phyloP scores from a whole-genome alignment of 2,329 filamentous ascomycete genomes.

The Pseudovirgaria hyperparasitica region DNA sequence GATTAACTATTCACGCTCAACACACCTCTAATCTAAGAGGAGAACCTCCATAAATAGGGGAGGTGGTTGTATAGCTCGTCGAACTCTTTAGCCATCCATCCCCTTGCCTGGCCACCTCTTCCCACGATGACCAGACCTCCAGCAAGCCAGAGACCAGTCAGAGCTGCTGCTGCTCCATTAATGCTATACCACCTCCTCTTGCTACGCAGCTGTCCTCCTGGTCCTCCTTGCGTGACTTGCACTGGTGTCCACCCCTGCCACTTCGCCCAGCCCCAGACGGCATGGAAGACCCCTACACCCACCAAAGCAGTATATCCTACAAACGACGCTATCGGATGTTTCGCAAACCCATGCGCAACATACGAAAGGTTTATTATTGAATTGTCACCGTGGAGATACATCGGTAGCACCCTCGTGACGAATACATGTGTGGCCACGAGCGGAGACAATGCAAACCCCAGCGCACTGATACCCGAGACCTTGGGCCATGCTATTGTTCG shows the following conservation, averaged over 20 bases:
- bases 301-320: constrained; percentile 58
- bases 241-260: constrained; percentile 59
- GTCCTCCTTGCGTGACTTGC: constrained; percentile 36
- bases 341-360: constrained; percentile 72
- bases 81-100: constrained; percentile 72
- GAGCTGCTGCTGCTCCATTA: constrained; percentile 47
- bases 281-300: constrained; percentile 56
- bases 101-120: constrained; percentile 52
- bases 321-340: constrained; percentile 54
- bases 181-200: constrained; percentile 59
- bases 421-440: constrained; percentile 59
- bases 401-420: constrained; percentile 63
- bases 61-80: constrained; percentile 57
- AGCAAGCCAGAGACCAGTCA: constrained; percentile 63
- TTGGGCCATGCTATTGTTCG: constrained; percentile 50
- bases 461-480: constrained; percentile 54
- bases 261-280: constrained; percentile 73
- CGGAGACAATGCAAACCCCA: constrained; percentile 58
- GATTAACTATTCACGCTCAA: too few species aligned
- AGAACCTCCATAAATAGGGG: constrained; percentile 42
- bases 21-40: too few species aligned
- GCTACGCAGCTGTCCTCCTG: constrained; percentile 38
- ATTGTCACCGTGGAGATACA: constrained; percentile 68
- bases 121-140: constrained; percentile 71
- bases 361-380: constrained; percentile 77